Evolutionary conservation across 768 basidiomycete genomes (phyloP).

Genomic region (Strobilomyces dryophilus): DNA sequence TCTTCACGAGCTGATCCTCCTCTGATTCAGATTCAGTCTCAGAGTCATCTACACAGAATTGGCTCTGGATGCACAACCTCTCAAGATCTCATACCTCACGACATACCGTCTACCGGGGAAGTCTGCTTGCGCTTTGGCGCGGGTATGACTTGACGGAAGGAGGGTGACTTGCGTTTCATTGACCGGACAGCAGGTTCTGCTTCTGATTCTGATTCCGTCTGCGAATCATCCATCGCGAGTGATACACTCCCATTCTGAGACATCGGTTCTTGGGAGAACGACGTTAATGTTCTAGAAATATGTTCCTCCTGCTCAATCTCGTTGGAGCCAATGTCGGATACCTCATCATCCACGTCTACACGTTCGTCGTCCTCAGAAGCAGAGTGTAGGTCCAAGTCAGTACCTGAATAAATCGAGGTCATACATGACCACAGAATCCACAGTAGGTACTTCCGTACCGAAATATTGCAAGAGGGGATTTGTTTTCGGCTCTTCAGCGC

Average conservation of each 20-base stretch:
- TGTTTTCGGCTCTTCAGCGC: slow-evolving; percentile 1
- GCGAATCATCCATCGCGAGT: slow-evolving; percentile 21
- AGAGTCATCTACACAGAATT: slow-evolving; percentile 31
- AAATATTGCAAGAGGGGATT: slow-evolving; percentile 52
- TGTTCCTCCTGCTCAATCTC: slow-evolving; percentile 24
- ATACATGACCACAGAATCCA: background rate
- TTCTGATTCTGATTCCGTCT: slow-evolving; percentile 34
- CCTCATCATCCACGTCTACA: slow-evolving; percentile 19
- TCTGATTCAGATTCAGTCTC: slow-evolving; percentile 47
- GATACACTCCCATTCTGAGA: background rate
- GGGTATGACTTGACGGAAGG: slow-evolving; percentile 4
- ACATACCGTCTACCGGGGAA: slow-evolving; percentile 16
- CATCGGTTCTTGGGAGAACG: slow-evolving; percentile 7
- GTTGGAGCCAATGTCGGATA: slow-evolving; percentile 14
- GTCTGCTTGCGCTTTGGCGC: slow-evolving; percentile 18
- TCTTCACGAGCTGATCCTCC: slow-evolving; percentile 13
- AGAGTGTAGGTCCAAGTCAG: slow-evolving; percentile 47
- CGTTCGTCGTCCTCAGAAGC: slow-evolving; percentile 41
- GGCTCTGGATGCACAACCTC: background rate
- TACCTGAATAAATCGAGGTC: slow-evolving; percentile 22
- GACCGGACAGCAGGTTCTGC: slow-evolving; percentile 3
- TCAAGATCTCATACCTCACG: background rate
- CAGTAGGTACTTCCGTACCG: slow-evolving; percentile 28
- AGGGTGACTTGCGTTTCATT: slow-evolving; percentile 26
- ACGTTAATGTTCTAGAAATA: slow-evolving; percentile 22